A percentile compares a stretch with the other conserved stretches of the same genome.
Evolutionary conservation across 208 protist species (phyloP).

Genomic region (Leishmania amazonensis): DNA sequence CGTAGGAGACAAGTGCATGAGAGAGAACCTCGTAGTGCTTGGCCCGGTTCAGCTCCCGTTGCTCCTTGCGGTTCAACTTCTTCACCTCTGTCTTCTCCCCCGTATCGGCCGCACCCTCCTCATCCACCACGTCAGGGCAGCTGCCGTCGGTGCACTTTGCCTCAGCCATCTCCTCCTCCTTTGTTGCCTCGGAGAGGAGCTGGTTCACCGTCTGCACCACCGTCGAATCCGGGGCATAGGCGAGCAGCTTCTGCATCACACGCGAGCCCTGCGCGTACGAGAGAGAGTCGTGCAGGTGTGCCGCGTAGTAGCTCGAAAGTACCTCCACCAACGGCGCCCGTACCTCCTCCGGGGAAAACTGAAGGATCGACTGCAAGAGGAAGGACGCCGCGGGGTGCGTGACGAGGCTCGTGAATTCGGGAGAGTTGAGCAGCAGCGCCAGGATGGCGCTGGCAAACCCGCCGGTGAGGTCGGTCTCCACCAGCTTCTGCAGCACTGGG

Average conservation of each 20-base stretch:
- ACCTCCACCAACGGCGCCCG: constrained; percentile 48
- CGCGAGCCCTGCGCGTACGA: constrained; percentile 77
- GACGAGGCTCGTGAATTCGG: constrained; percentile 43
- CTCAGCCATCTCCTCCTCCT: constrained; percentile 50
- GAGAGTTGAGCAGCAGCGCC: constrained; percentile 30
- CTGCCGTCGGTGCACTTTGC: constrained; percentile 29
- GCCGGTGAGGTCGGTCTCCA: constrained; percentile 51
- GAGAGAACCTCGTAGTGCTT: constrained; percentile 71
- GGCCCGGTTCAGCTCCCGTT: constrained; percentile 62
- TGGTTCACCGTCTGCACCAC: constrained; percentile 54
- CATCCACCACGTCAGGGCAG: constrained; percentile 6
- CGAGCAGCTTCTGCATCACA: constrained; percentile 86
- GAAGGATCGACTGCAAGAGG: constrained; percentile 74
- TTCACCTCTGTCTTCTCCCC: constrained; percentile 20
- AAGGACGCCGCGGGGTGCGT: constrained; percentile 64
- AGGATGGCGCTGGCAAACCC: constrained; percentile 28
- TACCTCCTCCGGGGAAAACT: constrained; percentile 43
- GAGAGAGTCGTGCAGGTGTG: constrained; percentile 53
- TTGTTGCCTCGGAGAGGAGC: constrained; percentile 35
- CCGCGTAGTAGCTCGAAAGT: constrained; percentile 37
- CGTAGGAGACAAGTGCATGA: constrained; percentile 72
- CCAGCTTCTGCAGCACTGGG: constrained; percentile 82
- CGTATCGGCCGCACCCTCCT: constrained; percentile 17
- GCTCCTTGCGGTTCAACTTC: constrained; percentile 48
- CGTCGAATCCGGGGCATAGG: constrained; percentile 64